A percentile compares a stretch with the other conserved stretches of the same genome.
Conservation (phyloP, 768 basidiomycete species). For the Termitomyces sp. region DNA sequence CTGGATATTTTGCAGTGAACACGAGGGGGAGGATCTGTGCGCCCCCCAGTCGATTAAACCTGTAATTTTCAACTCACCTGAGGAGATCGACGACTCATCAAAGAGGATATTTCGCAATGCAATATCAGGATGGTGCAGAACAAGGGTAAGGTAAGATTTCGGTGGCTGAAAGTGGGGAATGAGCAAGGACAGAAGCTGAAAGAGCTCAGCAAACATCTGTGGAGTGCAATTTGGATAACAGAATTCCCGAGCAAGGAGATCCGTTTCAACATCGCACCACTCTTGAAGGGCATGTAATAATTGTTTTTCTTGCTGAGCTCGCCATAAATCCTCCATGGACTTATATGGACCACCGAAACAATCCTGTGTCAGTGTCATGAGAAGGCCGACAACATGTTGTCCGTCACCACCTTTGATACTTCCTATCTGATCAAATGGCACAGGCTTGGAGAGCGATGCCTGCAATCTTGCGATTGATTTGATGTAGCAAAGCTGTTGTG, state of each 20-base stretch:
- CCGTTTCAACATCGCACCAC: no score
- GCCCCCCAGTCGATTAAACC: neutral
- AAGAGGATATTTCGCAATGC: neutral
- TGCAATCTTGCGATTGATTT: neutral
- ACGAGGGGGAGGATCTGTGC: neutral
- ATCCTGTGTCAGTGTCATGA: neutral
- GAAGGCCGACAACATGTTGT: neutral
- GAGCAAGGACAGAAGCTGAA: neutral
- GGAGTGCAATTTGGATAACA: neutral
- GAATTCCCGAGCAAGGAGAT: no score
- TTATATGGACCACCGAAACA: neutral
- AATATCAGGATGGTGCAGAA: neutral
- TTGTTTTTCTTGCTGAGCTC: neutral
- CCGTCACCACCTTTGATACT: neutral
- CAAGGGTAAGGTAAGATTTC: neutral
- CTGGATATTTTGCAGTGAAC: neutral
- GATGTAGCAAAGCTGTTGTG: neutral
- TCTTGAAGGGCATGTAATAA: neutral
- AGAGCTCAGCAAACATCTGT: neutral
- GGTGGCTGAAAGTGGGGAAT: neutral
- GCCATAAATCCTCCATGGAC: neutral
- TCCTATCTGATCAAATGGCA: neutral
- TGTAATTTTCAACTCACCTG: neutral
- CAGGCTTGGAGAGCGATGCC: neutral
- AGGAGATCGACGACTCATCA: neutral